Conservation (phyloP, 208 protist species). For the Naegleria fowleri region DNA sequence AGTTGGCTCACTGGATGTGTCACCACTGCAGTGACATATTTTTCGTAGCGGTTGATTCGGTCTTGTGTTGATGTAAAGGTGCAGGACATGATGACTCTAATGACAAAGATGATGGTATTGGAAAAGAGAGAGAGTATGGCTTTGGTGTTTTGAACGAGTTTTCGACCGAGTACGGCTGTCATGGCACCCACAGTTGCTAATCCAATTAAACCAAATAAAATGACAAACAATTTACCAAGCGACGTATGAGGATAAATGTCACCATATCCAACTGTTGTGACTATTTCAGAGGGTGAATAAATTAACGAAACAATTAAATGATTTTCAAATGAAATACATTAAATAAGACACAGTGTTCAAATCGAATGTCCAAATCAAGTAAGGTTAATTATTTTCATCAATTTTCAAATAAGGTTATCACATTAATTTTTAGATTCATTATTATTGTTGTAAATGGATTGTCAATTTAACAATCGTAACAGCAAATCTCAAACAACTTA, state of each 20-base stretch:
- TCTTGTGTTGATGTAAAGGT: background rate
- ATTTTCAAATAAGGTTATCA: too few species aligned
- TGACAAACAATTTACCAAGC: background rate
- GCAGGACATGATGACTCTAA: background rate
- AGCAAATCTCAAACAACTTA: background rate
- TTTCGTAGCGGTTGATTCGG: background rate
- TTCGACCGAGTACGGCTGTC: background rate
- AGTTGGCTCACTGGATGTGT: background rate
- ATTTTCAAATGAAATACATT: too few species aligned
- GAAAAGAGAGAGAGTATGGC: background rate
- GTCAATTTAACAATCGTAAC: too few species aligned
- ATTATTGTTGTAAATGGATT: too few species aligned
- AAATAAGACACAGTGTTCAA: too few species aligned
- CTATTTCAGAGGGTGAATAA: background rate
- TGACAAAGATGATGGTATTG: background rate
- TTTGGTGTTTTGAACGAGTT: background rate
- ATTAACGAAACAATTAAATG: too few species aligned
- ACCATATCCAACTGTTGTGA: conserved; percentile 1
- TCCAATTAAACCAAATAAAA: background rate
- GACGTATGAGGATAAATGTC: background rate
- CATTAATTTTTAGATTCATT: too few species aligned
- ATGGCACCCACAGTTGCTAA: background rate
- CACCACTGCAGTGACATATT: background rate
- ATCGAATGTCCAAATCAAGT: too few species aligned
- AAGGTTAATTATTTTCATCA: too few species aligned